A percentile compares a stretch with the other conserved stretches of the same genome.
Conservation (phyloP, 805 yeast genomes). For the Zygoascus bituminiphila region DNA sequence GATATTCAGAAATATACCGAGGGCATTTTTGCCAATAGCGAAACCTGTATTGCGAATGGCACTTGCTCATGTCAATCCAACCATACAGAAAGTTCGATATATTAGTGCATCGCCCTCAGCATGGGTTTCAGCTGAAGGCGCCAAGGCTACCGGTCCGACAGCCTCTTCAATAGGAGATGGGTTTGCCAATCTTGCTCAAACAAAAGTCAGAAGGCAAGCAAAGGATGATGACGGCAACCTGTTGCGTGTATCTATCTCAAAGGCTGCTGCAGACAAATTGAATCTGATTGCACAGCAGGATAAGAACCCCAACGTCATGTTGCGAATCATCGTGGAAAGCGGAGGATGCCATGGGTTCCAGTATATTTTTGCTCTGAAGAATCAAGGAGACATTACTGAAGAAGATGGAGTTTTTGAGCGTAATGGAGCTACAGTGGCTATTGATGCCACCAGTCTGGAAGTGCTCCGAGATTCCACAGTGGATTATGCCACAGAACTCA, state of each 20-base stretch:
- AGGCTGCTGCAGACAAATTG: conserved; percentile 41
- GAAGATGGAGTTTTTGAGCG: conserved; percentile 51
- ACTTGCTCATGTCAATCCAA: too few species aligned
- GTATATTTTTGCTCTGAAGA: conserved; percentile 62
- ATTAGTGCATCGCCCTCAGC: not conserved
- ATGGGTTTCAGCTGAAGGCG: not conserved
- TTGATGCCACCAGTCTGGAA: conserved; percentile 73
- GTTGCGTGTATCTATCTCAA: conserved; percentile 28
- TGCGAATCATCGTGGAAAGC: conserved; percentile 74
- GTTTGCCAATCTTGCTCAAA: conserved; percentile 10
- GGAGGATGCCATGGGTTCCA: conserved; percentile 99
- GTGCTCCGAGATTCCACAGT: conserved; percentile 78
- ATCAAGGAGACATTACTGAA: conserved; percentile 26
- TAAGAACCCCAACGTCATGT: conserved; percentile 48
- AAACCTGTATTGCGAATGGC: too few species aligned
- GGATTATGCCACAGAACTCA: conserved; percentile 85
- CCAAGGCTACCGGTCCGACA: conserved; percentile 17
- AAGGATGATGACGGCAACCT: conserved; percentile 30
- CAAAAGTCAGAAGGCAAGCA: conserved; percentile 20
- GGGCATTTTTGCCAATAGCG: too few species aligned
- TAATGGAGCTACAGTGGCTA: conserved; percentile 60
- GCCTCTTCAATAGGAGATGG: conserved; percentile 12
- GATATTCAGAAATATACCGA: too few species aligned
- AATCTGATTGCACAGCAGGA: conserved; percentile 46
- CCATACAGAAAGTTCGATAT: too few species aligned